A percentile compares a stretch with the other conserved stretches of the same genome.
phyloP scores from a whole-genome alignment of 306 rosid species.

The Parietaria judaica region DNA sequence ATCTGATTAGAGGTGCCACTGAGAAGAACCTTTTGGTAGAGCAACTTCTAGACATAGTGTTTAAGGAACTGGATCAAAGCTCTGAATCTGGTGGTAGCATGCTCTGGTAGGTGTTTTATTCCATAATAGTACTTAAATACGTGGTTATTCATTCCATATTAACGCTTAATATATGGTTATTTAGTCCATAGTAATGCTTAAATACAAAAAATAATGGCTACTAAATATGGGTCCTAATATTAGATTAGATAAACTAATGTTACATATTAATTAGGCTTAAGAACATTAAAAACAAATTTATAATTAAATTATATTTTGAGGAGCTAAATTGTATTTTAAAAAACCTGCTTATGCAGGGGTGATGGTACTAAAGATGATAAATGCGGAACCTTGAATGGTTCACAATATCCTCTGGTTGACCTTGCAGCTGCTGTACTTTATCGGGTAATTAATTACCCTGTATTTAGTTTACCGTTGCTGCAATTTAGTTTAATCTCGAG shows the following conservation, averaged over 20 bases:
- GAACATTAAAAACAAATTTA: no score
- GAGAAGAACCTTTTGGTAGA: slow-evolving; percentile 59
- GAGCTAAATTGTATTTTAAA: slow-evolving; percentile 12
- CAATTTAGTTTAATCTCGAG: neutral
- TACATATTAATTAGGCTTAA: no score
- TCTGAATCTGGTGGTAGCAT: slow-evolving; percentile 37
- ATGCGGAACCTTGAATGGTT: slow-evolving; percentile 63
- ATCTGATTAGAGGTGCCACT: slow-evolving; percentile 49
- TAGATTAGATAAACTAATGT: no score
- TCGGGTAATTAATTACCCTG: slow-evolving; percentile 40
- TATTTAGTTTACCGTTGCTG: slow-evolving; percentile 1
- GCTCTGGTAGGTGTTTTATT: slow-evolving; percentile 38
- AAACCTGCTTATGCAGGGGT: slow-evolving; percentile 39
- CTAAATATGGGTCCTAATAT: no score
- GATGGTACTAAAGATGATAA: slow-evolving; percentile 74
- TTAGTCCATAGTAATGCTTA: no score
- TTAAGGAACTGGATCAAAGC: slow-evolving; percentile 88
- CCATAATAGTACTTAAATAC: no score
- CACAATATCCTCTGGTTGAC: slow-evolving; percentile 67
- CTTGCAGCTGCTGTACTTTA: slow-evolving; percentile 78
- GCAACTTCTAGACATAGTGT: slow-evolving; percentile 74
- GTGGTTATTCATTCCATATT: no score
- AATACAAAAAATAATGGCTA: no score
- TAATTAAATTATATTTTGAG: neutral
- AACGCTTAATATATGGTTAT: no score